Evolutionary conservation across 2,329 filamentous ascomycete genomes (phyloP).

Genomic region (Fusarium scirpi): DNA sequence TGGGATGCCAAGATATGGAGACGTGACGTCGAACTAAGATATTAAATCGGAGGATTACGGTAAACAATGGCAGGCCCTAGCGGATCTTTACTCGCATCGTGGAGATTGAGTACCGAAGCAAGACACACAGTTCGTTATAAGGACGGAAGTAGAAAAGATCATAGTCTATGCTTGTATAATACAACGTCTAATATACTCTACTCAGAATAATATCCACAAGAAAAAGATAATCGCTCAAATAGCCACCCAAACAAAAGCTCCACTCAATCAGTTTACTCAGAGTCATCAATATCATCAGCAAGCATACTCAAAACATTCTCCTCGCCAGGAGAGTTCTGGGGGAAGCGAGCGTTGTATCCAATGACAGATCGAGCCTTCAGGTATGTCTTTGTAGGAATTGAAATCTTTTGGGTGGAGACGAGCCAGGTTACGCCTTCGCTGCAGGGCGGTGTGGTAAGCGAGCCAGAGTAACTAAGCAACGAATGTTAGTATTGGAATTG

Average conservation of each 20-base stretch:
- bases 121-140: neutral
- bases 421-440: conserved; percentile 67
- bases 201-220: neutral
- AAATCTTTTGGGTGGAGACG: conserved; percentile 61
- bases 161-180: neutral
- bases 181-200: neutral
- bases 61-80: neutral
- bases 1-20: conserved; percentile 23
- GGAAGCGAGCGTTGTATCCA: conserved; percentile 67
- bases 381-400: conserved; percentile 62
- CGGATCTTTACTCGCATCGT: neutral
- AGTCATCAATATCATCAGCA: neutral
- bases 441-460: conserved; percentile 73
- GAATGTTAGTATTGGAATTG: conserved; percentile 11
- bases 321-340: conserved; percentile 62
- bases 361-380: conserved; percentile 64
- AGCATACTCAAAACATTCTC: conserved; percentile 46
- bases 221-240: conserved; percentile 9
- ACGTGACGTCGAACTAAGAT: conserved; percentile 11
- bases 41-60: neutral
- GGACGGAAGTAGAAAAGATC: too few species aligned
- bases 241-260: conserved; percentile 1
- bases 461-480: conserved; percentile 62
- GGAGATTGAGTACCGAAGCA: conserved; percentile 2
- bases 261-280: neutral